Evolutionary conservation across 1,284 basidiomycete genomes (phyloP).

Genomic region (Puccinia polysora): DNA sequence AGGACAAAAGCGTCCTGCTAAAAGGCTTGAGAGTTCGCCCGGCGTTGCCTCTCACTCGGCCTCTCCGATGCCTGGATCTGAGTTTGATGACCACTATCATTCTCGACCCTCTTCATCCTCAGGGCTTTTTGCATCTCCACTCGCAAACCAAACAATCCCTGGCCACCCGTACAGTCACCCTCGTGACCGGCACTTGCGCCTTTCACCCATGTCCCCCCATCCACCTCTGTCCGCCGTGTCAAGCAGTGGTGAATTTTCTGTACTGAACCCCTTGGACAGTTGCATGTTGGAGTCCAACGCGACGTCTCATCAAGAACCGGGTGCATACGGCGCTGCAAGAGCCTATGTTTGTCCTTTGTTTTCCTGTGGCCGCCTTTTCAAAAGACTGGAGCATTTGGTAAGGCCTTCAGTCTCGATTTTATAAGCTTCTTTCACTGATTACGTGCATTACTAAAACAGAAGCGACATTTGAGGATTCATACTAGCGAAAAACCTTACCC

Average conservation of each 20-base stretch:
- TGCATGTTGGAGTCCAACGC: slow-evolving; percentile 1
- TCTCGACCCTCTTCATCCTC: slow-evolving; percentile 37
- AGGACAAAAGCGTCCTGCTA: slow-evolving; percentile 50
- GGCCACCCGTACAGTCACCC: slow-evolving; percentile 43
- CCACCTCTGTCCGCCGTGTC: slow-evolving; percentile 14
- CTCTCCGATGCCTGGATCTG: slow-evolving; percentile 38
- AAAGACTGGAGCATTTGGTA: slow-evolving; percentile 75
- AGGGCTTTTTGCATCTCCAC: slow-evolving; percentile 1
- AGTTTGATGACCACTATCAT: slow-evolving; percentile 35
- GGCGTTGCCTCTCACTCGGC: slow-evolving; percentile 39
- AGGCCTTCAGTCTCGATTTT: not conserved
- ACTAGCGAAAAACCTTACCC: slow-evolving; percentile 76
- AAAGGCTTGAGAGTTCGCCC: slow-evolving; percentile 32
- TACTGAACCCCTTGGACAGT: slow-evolving; percentile 37
- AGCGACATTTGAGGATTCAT: slow-evolving; percentile 79
- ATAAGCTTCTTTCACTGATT: not conserved
- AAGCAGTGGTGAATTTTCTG: slow-evolving; percentile 34
- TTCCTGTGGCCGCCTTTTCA: slow-evolving; percentile 76
- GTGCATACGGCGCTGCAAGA: slow-evolving; percentile 56
- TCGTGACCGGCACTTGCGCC: slow-evolving; percentile 45
- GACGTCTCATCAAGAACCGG: slow-evolving; percentile 22
- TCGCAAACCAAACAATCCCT: slow-evolving; percentile 10
- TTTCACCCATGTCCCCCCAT: slow-evolving; percentile 32
- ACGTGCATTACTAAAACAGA: slow-evolving; percentile 49
- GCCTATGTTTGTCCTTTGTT: slow-evolving; percentile 72